Evolutionary conservation across 176 grass and related monocot species (phyloP).

Genomic region (Lolium multiflorum): DNA sequence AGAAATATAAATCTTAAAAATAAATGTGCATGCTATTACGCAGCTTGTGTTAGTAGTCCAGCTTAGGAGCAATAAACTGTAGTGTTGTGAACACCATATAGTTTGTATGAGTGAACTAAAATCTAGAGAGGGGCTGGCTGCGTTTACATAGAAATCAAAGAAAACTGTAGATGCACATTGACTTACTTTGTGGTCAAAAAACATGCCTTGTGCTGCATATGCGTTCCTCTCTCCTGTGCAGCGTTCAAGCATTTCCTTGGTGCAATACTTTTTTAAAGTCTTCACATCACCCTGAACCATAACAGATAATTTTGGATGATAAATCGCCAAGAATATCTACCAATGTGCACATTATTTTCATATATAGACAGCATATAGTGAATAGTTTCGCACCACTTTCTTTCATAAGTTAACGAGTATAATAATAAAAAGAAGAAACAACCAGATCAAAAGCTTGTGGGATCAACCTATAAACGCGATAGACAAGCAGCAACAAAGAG

Average conservation of each 20-base stretch:
- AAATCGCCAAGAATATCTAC: conserved; percentile 7
- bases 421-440: neutral
- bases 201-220: conserved; percentile 87
- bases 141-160: neutral
- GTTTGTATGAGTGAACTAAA: conserved; percentile 28
- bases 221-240: conserved; percentile 88
- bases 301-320: conserved; percentile 17
- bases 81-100: neutral
- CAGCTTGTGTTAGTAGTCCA: neutral
- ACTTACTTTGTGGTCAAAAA: conserved; percentile 91
- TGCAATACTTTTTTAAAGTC: conserved; percentile 86
- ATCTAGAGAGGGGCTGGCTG: conserved; percentile 11
- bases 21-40: neutral
- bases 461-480: neutral
- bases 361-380: conserved; percentile 15
- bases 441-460: neutral
- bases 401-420: neutral
- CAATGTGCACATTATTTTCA: neutral
- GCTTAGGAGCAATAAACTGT: conserved; percentile 41
- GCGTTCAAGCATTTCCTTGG: conserved; percentile 86
- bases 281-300: conserved; percentile 47
- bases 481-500: neutral
- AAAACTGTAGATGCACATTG: conserved; percentile 29
- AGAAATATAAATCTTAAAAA: neutral
- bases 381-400: neutral